phyloP scores from a whole-genome alignment of 768 basidiomycete species.

The Trametes elegans region DNA sequence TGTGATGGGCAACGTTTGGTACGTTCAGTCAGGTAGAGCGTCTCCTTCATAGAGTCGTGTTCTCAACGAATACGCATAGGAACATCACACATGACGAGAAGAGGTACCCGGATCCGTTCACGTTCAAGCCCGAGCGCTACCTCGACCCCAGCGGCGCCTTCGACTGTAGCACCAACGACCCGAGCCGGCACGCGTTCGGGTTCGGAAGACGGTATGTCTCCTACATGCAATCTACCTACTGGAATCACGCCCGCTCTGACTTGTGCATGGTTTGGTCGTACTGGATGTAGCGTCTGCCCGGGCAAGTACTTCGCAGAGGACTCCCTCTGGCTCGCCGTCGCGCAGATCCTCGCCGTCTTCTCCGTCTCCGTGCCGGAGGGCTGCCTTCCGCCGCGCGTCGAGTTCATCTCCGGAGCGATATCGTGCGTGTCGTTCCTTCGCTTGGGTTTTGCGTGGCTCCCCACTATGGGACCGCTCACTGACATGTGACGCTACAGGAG shows the following conservation, averaged over 20 bases:
- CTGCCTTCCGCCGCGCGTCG: slow-evolving; percentile 1
- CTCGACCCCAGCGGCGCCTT: slow-evolving; percentile 5
- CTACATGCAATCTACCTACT: not conserved
- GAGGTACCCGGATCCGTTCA: slow-evolving; percentile 12
- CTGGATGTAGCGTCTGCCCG: slow-evolving; percentile 25
- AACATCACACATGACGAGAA: slow-evolving; percentile 11
- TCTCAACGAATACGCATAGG: not conserved
- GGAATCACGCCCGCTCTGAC: too few relatives aligned
- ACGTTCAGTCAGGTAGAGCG: not conserved
- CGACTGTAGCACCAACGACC: slow-evolving; percentile 14
- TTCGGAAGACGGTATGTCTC: slow-evolving; percentile 10
- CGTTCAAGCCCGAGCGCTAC: slow-evolving; percentile 14
- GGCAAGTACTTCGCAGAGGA: slow-evolving; percentile 26
- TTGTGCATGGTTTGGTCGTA: too few relatives aligned
- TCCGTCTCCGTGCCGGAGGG: slow-evolving; percentile 15
- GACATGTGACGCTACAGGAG: slow-evolving; percentile 11
- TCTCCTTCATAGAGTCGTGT: not conserved
- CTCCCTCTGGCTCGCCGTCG: slow-evolving; percentile 24
- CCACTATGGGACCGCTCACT: not conserved
- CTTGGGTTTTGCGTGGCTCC: not conserved
- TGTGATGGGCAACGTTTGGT: slow-evolving; percentile 26
- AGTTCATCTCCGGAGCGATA: slow-evolving; percentile 16
- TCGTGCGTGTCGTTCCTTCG: not conserved
- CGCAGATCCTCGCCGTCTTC: slow-evolving; percentile 22
- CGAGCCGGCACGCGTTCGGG: slow-evolving; percentile 12